Evolutionary conservation across 352 stramenopile species (phyloP).

Genomic region (Phytopythium delawarense): DNA sequence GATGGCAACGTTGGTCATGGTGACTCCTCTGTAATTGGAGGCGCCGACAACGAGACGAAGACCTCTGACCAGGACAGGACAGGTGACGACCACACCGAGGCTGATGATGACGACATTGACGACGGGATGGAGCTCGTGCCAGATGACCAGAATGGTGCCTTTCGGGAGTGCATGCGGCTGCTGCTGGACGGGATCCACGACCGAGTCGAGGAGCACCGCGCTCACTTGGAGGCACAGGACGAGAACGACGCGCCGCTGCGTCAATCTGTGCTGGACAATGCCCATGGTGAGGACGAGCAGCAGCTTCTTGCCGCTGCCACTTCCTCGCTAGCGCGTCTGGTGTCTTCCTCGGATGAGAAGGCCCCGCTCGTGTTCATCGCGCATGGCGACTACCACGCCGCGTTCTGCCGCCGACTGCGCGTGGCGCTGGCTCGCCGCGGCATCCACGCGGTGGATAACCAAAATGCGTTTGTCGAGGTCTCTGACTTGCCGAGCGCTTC

Average conservation of each 20-base stretch:
- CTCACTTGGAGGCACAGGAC: slow-evolving; percentile 38
- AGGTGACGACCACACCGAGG: neutral
- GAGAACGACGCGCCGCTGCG: slow-evolving; percentile 2
- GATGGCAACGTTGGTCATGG: slow-evolving; percentile 4
- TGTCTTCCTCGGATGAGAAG: neutral
- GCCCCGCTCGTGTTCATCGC: slow-evolving; percentile 65
- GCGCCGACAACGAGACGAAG: slow-evolving; percentile 9
- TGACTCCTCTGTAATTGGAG: neutral
- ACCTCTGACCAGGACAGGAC: neutral
- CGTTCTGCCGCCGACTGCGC: slow-evolving; percentile 59
- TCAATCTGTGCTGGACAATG: neutral
- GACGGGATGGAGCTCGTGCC: slow-evolving; percentile 18
- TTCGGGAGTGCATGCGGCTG: slow-evolving; percentile 57
- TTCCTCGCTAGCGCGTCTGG: neutral
- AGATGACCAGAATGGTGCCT: slow-evolving; percentile 61
- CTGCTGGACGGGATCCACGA: slow-evolving; percentile 79
- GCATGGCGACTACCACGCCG: slow-evolving; percentile 66
- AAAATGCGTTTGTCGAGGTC: slow-evolving; percentile 12
- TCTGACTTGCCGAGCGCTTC: neutral
- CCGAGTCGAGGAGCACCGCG: slow-evolving; percentile 76
- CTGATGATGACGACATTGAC: slow-evolving; percentile 10
- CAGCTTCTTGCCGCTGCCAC: neutral
- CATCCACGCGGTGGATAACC: slow-evolving; percentile 55
- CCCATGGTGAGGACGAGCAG: neutral
- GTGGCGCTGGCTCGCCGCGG: slow-evolving; percentile 53